A percentile compares a stretch with the other conserved stretches of the same genome.
Evolutionary conservation across 2,329 filamentous ascomycete species (phyloP).

Genomic region (Pseudogymnoascus sp.): DNA sequence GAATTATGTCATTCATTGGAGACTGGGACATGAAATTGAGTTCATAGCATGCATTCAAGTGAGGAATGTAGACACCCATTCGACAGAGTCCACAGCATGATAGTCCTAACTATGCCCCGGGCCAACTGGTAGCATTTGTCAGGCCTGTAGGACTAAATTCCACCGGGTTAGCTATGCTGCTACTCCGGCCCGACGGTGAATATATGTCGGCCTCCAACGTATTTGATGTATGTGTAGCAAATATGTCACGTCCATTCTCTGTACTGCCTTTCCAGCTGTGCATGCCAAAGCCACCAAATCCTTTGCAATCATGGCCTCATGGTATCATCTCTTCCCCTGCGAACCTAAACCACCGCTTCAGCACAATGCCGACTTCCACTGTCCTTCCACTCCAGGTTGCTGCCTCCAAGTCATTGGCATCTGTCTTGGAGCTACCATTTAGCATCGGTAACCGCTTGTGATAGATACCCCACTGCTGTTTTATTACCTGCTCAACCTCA

Average conservation of each 20-base stretch:
- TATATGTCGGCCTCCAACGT: not conserved
- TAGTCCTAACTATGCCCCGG: not conserved
- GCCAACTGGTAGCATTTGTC: not conserved
- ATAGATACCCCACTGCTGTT: slow-evolving; percentile 34
- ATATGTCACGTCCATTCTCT: not conserved
- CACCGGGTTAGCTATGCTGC: not conserved
- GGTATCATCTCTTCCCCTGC: not conserved
- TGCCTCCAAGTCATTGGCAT: slow-evolving; percentile 38
- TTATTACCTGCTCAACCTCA: slow-evolving; percentile 20
- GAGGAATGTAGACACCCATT: not conserved
- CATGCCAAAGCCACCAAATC: not conserved
- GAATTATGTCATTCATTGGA: not conserved
- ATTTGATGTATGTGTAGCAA: not conserved
- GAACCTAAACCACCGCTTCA: slow-evolving; percentile 61
- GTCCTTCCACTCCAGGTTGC: slow-evolving; percentile 52
- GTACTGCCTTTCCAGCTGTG: not conserved
- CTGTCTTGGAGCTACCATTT: slow-evolving; percentile 45
- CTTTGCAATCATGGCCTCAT: not conserved
- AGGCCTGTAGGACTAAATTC: not conserved
- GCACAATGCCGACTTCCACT: slow-evolving; percentile 49
- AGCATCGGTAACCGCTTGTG: slow-evolving; percentile 53
- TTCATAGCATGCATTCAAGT: not conserved
- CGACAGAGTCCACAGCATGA: not conserved
- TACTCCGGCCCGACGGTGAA: not conserved
- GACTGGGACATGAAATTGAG: not conserved